Conservation (phyloP, 768 basidiomycete genomes). For the Crassisporium funariophilum region DNA sequence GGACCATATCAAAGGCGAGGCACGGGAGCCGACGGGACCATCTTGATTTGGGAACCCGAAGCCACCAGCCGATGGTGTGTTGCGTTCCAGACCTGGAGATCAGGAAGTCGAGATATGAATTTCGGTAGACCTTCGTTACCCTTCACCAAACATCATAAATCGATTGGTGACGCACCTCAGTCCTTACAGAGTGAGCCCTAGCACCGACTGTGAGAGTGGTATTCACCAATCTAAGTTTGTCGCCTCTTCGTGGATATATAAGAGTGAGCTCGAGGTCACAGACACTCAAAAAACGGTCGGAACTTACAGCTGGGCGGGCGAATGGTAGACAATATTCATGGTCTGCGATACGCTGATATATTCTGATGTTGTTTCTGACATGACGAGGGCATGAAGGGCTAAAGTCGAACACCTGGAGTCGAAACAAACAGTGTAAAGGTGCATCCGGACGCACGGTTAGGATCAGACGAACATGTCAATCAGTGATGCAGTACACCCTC, state of each 20-base stretch:
- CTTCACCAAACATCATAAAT: background rate
- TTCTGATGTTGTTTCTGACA: conserved; percentile 25
- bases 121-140: background rate
- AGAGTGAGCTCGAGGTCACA: background rate
- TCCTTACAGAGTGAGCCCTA: conserved; percentile 49
- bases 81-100: conserved; percentile 54
- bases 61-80: conserved; percentile 54
- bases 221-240: conserved; percentile 51
- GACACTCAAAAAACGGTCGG: conserved; percentile 1
- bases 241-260: conserved; percentile 37
- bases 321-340: conserved; percentile 53
- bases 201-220: conserved; percentile 52
- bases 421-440: too few relatives aligned
- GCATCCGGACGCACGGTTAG: too few relatives aligned
- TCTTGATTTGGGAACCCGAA: conserved; percentile 58
- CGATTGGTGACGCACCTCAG: conserved; percentile 46
- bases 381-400: conserved; percentile 39
- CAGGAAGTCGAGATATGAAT: too few relatives aligned
- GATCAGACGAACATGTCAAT: conserved; percentile 52
- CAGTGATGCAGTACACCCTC: conserved; percentile 55
- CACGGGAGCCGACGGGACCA: conserved; percentile 44
- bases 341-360: conserved; percentile 49
- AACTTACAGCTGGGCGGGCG: conserved; percentile 16
- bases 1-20: conserved; percentile 10
- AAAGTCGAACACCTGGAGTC: conserved; percentile 58